Conservation (phyloP, 1,284 basidiomycete genomes). For the Porodaedalea pini region DNA sequence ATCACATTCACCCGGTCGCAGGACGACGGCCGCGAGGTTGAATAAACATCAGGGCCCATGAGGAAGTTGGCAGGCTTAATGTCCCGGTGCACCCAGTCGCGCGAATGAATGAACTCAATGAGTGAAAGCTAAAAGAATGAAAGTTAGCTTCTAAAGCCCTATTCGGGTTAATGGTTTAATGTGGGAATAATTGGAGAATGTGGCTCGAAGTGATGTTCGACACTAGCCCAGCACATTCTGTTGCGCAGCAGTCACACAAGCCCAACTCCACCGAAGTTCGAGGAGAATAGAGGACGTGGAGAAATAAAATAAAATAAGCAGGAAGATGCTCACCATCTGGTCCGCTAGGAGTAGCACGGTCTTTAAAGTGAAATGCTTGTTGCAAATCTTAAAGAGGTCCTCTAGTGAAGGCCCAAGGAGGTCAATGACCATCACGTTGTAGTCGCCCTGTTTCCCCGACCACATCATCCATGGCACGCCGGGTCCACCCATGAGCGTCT, state of each 20-base stretch:
- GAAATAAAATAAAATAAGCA: slow-evolving; percentile 4
- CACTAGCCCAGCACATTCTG: background rate
- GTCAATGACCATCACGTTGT: slow-evolving; percentile 97
- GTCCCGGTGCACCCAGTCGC: slow-evolving; percentile 83
- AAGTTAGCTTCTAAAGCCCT: slow-evolving; percentile 5
- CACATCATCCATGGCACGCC: slow-evolving; percentile 95
- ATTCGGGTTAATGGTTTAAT: slow-evolving; percentile 2
- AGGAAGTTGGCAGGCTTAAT: slow-evolving; percentile 97
- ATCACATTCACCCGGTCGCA: slow-evolving; percentile 79
- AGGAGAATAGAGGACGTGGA: background rate
- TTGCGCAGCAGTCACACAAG: background rate
- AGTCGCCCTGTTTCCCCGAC: slow-evolving; percentile 92
- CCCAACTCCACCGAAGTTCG: background rate
- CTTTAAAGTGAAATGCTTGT: slow-evolving; percentile 88
- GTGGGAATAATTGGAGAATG: background rate
- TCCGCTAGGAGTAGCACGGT: slow-evolving; percentile 90
- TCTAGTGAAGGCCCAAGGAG: slow-evolving; percentile 90
- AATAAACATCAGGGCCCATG: slow-evolving; percentile 56
- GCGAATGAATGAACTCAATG: slow-evolving; percentile 71
- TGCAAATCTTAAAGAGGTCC: slow-evolving; percentile 94
- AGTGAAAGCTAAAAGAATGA: slow-evolving; percentile 54
- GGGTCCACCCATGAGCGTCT: slow-evolving; percentile 88
- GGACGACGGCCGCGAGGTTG: slow-evolving; percentile 28
- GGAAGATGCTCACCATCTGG: slow-evolving; percentile 67
- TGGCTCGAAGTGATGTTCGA: background rate